Percentiles rank a stretch among this genome's conserved stretches.
Evolutionary conservation across 2,329 filamentous ascomycete species (phyloP).

Genomic region (Microcyclosporella mali): DNA sequence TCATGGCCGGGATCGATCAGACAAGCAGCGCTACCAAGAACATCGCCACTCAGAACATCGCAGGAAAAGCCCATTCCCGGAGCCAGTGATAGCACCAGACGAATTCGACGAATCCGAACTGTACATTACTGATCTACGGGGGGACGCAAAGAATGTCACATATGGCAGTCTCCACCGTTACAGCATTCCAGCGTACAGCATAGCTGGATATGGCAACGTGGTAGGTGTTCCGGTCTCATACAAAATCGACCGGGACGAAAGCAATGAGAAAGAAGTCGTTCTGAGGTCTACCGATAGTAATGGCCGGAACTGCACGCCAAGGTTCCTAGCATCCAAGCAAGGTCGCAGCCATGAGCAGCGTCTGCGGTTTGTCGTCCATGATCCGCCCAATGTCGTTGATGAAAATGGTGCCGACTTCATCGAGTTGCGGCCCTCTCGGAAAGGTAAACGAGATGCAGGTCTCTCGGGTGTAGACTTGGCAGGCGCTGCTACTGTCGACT

Average conservation of each 20-base stretch:
- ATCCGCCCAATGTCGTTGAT: background rate
- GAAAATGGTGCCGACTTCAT: constrained; percentile 15
- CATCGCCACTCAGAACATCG: constrained; percentile 1
- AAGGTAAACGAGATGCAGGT: constrained; percentile 15
- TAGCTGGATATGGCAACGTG: constrained; percentile 62
- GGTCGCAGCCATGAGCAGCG: constrained; percentile 4
- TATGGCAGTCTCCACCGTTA: constrained; percentile 71
- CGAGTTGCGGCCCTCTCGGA: constrained; percentile 10
- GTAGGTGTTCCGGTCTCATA: constrained; percentile 58
- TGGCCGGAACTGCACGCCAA: background rate
- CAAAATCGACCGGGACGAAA: constrained; percentile 61
- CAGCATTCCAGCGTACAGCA: constrained; percentile 63
- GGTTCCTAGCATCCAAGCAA: constrained; percentile 13
- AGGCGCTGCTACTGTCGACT: constrained; percentile 26
- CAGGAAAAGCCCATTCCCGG: background rate
- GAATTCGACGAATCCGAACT: constrained; percentile 30
- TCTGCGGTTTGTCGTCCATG: constrained; percentile 7
- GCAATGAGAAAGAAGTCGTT: constrained; percentile 39
- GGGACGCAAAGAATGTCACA: constrained; percentile 66
- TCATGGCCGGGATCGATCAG: background rate
- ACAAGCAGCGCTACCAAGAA: background rate
- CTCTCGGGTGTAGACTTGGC: constrained; percentile 14
- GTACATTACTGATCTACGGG: constrained; percentile 65
- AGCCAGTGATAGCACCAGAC: constrained; percentile 1
- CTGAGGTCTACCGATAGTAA: constrained; percentile 3